phyloP scores from a whole-genome alignment of 2,329 filamentous ascomycete genomes.

The Fusarium protoensiforme region DNA sequence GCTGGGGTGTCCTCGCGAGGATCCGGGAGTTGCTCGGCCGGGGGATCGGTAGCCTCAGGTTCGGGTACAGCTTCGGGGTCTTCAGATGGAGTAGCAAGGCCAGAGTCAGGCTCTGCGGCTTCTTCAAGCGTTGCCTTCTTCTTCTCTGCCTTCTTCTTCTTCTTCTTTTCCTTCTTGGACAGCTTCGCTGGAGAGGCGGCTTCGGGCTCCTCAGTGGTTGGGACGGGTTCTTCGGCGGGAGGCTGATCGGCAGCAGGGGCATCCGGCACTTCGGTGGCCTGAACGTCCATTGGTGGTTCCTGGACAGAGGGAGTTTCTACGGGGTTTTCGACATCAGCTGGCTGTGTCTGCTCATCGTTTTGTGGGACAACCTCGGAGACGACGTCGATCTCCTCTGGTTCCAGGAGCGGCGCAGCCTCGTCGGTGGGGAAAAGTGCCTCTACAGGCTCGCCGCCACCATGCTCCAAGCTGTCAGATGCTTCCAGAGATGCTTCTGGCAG shows the following conservation, averaged over 20 bases:
- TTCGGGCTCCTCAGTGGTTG: constrained; percentile 36
- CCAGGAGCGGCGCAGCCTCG: constrained; percentile 11
- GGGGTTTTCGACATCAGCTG: constrained; percentile 40
- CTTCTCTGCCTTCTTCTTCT: constrained; percentile 44
- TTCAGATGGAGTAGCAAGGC: constrained; percentile 22
- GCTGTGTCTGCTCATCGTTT: constrained; percentile 38
- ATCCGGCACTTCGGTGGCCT: constrained; percentile 23
- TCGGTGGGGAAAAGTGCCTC: constrained; percentile 13
- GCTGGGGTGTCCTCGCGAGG: constrained; percentile 22
- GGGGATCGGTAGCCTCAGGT: constrained; percentile 16
- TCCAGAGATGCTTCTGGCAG: constrained; percentile 14
- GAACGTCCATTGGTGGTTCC: constrained; percentile 30
- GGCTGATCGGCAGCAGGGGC: constrained; percentile 16
- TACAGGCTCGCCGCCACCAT: constrained; percentile 6
- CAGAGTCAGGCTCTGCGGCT: constrained; percentile 27
- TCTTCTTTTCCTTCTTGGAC: constrained; percentile 51
- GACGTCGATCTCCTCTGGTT: constrained; percentile 24
- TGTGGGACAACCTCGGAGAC: constrained; percentile 28
- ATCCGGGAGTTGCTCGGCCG: constrained; percentile 15
- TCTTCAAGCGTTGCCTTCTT: constrained; percentile 43
- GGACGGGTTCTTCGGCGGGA: constrained; percentile 17
- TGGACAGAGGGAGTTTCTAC: constrained; percentile 32
- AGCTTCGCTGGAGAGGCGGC: constrained; percentile 36
- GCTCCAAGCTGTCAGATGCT: constrained; percentile 1
- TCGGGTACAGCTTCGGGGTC: constrained; percentile 18